Base-by-base conservation (phyloP, 2,329 filamentous ascomycete species). In the Claviceps monticola region DNA sequence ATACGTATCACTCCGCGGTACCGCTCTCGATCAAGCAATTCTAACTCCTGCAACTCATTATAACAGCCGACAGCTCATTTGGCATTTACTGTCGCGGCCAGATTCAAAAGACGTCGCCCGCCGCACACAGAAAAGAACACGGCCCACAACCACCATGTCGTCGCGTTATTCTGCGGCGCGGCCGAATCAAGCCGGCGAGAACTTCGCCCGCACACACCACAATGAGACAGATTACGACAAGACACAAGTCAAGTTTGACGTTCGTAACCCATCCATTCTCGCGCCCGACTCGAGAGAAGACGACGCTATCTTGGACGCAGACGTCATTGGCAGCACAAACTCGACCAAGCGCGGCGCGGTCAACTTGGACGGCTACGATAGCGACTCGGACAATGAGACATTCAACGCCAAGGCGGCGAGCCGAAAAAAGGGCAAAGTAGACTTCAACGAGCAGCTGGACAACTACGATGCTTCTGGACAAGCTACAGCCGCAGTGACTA, bases 321-420 rank as follows among this genome's bases (percentile, higher is more conserved):
- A 97, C 63, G 90, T 96, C 41, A 96, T 97, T 57, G 89, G 90
- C 16, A 86, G 83, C 2, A 76, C 80, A 17, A 80, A 80, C 1
- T 80, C 82, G 9, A 87, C 88, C 0, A 95, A 95, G 66, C 87
- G 93, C 56, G 91, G 91, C 58, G 93, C 91, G 0, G 87, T 98
- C 51, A 96, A 97, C 62, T 82, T 98, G 42, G 93, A 97, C 62
- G 93, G 93, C 49, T 98, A 97, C 70, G 91, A 97, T 59, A 93
- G 86, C 9, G 93, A 98, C 68, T 95, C 91, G 2, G 80, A 85
- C 50, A 91, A 94, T 57, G 93, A 97, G 63, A 89, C 86, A 45
- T 94, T 95, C 66, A 80, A 93, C 59, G 78, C 78, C 36, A 79
- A 86, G 49, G 84, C 86, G 5, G 80, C 83, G 53, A 76, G 76